Conservation (phyloP, 179 eudicot genomes). For the Actinidia chinensis region DNA sequence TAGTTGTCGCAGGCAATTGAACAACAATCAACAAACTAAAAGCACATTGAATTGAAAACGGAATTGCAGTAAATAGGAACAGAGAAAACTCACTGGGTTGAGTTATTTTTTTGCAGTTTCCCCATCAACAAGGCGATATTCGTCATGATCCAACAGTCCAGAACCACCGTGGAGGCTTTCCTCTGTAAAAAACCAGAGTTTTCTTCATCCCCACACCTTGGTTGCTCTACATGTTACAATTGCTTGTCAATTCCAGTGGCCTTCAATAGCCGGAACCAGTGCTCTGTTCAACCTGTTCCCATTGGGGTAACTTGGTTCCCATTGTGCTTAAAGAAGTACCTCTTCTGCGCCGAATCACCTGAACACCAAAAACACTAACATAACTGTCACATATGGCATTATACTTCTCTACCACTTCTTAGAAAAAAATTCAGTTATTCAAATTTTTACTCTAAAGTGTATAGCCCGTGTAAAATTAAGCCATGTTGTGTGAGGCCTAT, state of each 20-base stretch:
- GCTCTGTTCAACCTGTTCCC: slow-evolving; percentile 93
- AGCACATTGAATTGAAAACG: background rate
- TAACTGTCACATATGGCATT: no score
- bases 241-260: slow-evolving; percentile 90
- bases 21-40: background rate
- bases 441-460: no score
- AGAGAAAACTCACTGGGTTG: slow-evolving; percentile 30
- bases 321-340: slow-evolving; percentile 88
- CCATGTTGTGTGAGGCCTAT: no score
- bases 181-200: slow-evolving; percentile 69
- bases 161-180: slow-evolving; percentile 66
- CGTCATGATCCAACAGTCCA: slow-evolving; percentile 84
- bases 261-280: slow-evolving; percentile 83
- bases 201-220: slow-evolving; percentile 64
- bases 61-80: background rate
- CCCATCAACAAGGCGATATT: slow-evolving; percentile 60
- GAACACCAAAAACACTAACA: background rate
- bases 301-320: slow-evolving; percentile 88
- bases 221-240: slow-evolving; percentile 31
- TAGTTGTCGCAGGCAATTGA: slow-evolving; percentile 38
- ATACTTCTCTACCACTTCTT: no score
- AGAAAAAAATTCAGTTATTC: no score
- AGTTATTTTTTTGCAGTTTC: slow-evolving; percentile 19
- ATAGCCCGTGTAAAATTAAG: no score
- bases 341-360: slow-evolving; percentile 73